phyloP scores from a whole-genome alignment of 306 rosid species.

The Lupinus albus region DNA sequence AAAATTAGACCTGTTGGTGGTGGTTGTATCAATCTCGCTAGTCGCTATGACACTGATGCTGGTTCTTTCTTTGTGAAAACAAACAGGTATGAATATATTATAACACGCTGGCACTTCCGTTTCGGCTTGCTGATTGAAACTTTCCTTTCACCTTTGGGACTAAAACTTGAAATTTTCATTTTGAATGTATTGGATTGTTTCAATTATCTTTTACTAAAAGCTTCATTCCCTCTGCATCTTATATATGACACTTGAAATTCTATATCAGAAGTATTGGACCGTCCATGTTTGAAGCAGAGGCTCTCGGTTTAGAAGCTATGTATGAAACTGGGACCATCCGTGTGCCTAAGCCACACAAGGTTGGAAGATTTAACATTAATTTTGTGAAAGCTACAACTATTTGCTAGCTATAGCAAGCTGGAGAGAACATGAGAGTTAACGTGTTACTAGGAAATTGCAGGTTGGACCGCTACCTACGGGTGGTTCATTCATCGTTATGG shows the following conservation, averaged over 20 bases:
- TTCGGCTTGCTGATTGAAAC: constrained; percentile 5
- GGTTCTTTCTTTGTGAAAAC: constrained; percentile 93
- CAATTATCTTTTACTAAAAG: constrained; percentile 15
- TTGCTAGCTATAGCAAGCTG: constrained; percentile 13
- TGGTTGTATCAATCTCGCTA: constrained; percentile 86
- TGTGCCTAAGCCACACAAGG: constrained; percentile 93
- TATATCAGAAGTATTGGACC: constrained; percentile 86
- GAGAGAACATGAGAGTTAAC: constrained; percentile 34
- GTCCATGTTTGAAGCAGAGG: constrained; percentile 94
- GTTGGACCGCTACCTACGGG: constrained; percentile 82
- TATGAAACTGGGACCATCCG: constrained; percentile 70
- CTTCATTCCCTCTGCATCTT: constrained; percentile 16
- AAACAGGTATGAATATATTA: constrained; percentile 68
- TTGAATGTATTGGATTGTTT: constrained; percentile 16
- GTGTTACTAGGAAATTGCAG: constrained; percentile 54
- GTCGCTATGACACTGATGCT: constrained; percentile 77
- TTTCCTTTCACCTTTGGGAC: background rate
- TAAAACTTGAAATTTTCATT: constrained; percentile 24
- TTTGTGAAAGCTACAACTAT: constrained; percentile 13
- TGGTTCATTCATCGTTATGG: constrained; percentile 95
- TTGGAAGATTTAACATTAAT: constrained; percentile 38
- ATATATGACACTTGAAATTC: constrained; percentile 41
- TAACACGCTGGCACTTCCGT: no score
- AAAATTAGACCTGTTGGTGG: constrained; percentile 84
- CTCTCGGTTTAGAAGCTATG: constrained; percentile 92